These are phyloP conservation scores for Hypoxylon lienhwacheense DNA, from an alignment of 495 filamentous ascomycete species.

Conservation along the genomic window DNA sequence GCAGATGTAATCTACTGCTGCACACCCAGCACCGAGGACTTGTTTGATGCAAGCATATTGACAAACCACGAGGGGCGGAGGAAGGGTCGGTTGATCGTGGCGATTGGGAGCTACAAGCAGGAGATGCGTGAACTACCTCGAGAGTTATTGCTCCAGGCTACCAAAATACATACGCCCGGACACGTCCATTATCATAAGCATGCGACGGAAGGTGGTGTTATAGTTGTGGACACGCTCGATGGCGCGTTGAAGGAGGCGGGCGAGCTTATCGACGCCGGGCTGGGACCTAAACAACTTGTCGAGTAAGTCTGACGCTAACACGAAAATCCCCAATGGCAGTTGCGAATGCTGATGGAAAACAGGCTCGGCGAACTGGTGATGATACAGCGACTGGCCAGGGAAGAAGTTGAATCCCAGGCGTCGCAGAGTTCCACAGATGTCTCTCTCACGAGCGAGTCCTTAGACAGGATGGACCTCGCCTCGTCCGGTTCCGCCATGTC, in stretches of 20 bases:
- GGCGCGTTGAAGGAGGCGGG: constrained; percentile 84
- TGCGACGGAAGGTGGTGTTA: constrained; percentile 68
- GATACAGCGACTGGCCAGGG: constrained; percentile 41
- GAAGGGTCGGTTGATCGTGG: constrained; percentile 76
- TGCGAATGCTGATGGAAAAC: constrained; percentile 22
- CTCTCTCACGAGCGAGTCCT: constrained; percentile 26
- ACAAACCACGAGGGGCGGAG: constrained; percentile 68
- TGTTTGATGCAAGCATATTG: constrained; percentile 58
- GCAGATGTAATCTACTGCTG: constrained; percentile 80
- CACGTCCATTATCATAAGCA: constrained; percentile 69
- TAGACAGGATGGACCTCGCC: constrained; percentile 37
- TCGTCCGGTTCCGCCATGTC: constrained; percentile 35
- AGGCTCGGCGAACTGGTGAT: constrained; percentile 76
- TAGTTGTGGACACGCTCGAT: constrained; percentile 81
- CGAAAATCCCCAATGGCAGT: neutral
- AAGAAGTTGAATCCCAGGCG: constrained; percentile 35
- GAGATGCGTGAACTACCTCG: constrained; percentile 85
- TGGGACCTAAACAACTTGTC: constrained; percentile 71
- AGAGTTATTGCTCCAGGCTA: constrained; percentile 71
- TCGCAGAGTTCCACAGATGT: constrained; percentile 27
- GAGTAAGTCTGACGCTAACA: constrained; percentile 52
- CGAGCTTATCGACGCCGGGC: constrained; percentile 78
- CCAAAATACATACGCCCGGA: constrained; percentile 51
- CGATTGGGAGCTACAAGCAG: constrained; percentile 80
- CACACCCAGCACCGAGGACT: constrained; percentile 50